These are phyloP conservation scores for Yamadazyma spencermartinsiae DNA, from an alignment of 1,139 yeast species.

Conservation along the genomic window DNA sequence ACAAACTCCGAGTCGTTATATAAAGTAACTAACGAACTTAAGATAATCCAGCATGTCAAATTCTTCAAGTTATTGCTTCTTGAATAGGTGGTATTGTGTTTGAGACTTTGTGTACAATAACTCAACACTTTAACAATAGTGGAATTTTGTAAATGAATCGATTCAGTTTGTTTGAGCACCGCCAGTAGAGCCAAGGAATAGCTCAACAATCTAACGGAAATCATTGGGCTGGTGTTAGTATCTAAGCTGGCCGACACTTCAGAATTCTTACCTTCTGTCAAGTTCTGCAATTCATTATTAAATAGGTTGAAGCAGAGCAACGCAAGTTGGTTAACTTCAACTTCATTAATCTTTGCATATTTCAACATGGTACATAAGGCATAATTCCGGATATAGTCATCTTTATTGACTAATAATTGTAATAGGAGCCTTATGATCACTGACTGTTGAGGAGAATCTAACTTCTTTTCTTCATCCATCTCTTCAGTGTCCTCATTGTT, in stretches of 20 bases:
- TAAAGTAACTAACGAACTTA: constrained; percentile 75
- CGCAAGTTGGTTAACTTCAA: constrained; percentile 40
- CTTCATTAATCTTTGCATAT: constrained; percentile 32
- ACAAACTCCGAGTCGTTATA: constrained; percentile 60
- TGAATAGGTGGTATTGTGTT: constrained; percentile 31
- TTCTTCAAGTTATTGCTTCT: constrained; percentile 22
- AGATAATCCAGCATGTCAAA: constrained; percentile 64
- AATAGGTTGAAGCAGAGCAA: constrained; percentile 34
- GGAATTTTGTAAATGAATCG: constrained; percentile 40
- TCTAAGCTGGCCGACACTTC: constrained; percentile 17
- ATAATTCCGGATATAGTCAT: constrained; percentile 37
- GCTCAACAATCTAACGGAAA: constrained; percentile 29
- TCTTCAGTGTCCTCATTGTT: constrained; percentile 20
- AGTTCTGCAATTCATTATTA: constrained; percentile 30
- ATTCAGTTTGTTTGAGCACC: constrained; percentile 39
- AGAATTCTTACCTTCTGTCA: constrained; percentile 18
- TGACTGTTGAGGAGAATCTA: constrained; percentile 18
- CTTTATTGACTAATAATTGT: constrained; percentile 34
- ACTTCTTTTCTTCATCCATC: constrained; percentile 28
- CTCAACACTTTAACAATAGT: constrained; percentile 44
- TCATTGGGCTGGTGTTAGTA: constrained; percentile 25
- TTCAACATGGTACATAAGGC: constrained; percentile 34
- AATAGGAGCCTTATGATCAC: constrained; percentile 34
- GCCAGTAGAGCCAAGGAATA: constrained; percentile 41
- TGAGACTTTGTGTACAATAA: constrained; percentile 50